Conservation (phyloP, 768 basidiomycete genomes). For the Termitomyces sp. region DNA sequence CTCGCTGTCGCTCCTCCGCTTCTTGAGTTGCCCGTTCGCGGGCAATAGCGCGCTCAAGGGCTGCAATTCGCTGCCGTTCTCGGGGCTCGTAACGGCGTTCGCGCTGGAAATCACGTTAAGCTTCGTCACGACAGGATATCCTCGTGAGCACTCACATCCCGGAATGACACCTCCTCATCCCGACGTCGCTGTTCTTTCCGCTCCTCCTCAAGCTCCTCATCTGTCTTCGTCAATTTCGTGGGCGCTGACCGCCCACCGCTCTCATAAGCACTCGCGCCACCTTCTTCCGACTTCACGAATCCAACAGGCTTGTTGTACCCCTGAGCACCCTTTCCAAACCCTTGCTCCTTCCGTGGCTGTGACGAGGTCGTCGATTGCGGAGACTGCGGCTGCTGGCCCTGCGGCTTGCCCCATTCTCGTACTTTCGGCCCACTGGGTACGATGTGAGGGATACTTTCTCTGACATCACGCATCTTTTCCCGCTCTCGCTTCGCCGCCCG, state of each 20-base stretch:
- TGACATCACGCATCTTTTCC: conserved; percentile 81
- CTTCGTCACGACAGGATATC: background rate
- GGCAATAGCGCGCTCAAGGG: conserved; percentile 71
- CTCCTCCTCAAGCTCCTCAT: conserved; percentile 86
- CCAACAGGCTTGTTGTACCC: conserved; percentile 76
- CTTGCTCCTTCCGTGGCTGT: conserved; percentile 39
- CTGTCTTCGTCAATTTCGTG: conserved; percentile 56
- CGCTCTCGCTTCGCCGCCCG: conserved; percentile 88
- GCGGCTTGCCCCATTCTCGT: conserved; percentile 77
- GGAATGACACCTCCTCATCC: conserved; percentile 82
- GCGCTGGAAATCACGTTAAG: conserved; percentile 45
- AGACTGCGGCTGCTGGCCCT: conserved; percentile 20
- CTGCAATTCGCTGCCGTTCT: conserved; percentile 77
- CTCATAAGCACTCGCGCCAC: conserved; percentile 14
- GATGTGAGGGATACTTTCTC: conserved; percentile 45
- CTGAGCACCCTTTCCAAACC: conserved; percentile 67
- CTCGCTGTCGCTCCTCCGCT: conserved; percentile 73
- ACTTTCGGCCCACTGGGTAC: conserved; percentile 73
- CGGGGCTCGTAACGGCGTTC: conserved; percentile 92
- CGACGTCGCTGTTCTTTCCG: conserved; percentile 69
- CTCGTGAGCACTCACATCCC: conserved; percentile 60
- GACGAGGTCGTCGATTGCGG: conserved; percentile 27
- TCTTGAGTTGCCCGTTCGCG: conserved; percentile 70
- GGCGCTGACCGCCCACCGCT: conserved; percentile 29
- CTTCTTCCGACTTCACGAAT: conserved; percentile 73